Conservation (phyloP, 1,139 yeast genomes). For the Yamadazyma epiphylla region DNA sequence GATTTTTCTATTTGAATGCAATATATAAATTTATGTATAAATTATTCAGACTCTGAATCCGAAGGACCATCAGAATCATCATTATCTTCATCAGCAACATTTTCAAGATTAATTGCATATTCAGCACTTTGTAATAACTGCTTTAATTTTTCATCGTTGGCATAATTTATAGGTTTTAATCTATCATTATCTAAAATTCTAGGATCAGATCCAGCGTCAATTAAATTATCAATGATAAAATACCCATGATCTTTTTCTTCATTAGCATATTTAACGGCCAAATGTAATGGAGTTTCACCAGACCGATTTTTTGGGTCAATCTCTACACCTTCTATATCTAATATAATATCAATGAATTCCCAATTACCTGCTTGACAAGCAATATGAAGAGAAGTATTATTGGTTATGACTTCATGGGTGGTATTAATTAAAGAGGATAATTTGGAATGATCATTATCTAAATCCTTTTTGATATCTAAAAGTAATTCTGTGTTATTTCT, state of each 20-base stretch:
- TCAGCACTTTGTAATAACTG: slow-evolving; percentile 79
- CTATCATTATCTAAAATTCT: slow-evolving; percentile 35
- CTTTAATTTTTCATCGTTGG: slow-evolving; percentile 50
- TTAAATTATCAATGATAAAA: slow-evolving; percentile 71
- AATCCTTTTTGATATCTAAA: slow-evolving; percentile 48
- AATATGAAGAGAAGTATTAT: slow-evolving; percentile 80
- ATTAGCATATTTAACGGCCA: slow-evolving; percentile 71
- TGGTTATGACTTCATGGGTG: slow-evolving; percentile 67
- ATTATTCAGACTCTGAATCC: slow-evolving; percentile 15
- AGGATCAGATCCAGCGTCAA: slow-evolving; percentile 95
- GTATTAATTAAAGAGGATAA: slow-evolving; percentile 64
- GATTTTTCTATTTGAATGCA: slow-evolving; percentile 27
- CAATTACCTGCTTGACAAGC: slow-evolving; percentile 80
- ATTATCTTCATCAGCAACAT: slow-evolving; percentile 18
- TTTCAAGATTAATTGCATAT: slow-evolving; percentile 52
- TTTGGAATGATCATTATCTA: slow-evolving; percentile 39
- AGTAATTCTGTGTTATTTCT: slow-evolving; percentile 82
- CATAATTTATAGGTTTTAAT: slow-evolving; percentile 73
- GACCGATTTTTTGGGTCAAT: slow-evolving; percentile 76
- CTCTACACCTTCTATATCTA: slow-evolving; percentile 90
- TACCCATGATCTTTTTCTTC: slow-evolving; percentile 85
- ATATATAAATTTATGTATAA: too few relatives aligned
- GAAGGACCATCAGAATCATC: slow-evolving; percentile 27
- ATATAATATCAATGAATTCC: slow-evolving; percentile 77
- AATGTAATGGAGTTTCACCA: slow-evolving; percentile 87